Evolutionary conservation across 805 yeast genomes (phyloP), one percentile per base, ranked within the genome.

Genomic region (Candida vartiovaarae): DNA sequence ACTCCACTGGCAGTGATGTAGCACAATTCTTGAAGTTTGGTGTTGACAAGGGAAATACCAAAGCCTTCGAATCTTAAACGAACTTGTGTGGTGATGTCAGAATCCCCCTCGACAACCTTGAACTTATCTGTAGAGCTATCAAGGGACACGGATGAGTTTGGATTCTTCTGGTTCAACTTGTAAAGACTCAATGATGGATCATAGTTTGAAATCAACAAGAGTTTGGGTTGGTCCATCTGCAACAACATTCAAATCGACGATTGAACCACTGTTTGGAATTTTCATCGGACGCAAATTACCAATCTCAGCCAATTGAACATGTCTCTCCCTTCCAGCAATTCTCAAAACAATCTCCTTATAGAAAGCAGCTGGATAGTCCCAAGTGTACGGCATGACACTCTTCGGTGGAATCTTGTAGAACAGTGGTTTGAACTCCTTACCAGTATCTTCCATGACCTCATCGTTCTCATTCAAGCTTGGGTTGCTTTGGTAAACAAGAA

Each of bases 171-270:
- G 32, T 57, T 61, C 36, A 67, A 46, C 57, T 84, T 84, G 60
- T 88, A 88, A 59, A 87, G 63, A 60, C 96, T 85, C 5, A 76
- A 72, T 3, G 80, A 75, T 6, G 90, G 83, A 53, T 87, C 93
- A 56, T 87, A 87, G 44, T 85, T 81, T 1, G 95, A 76, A 4
- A 93, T 82, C 4, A 88, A 88, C 83, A 50, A 93, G 72, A 0
- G 95, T 82, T 63, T 88, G 96, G 1, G 90, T 80, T 0, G 96
- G 95, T 0, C 98, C 99, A 67, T 93, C 98, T 0, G 97, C 98
- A 35, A 88, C 82, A 15, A 93, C 97, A 57, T 89, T 87, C 54
- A 95, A 67, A 54, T 89, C 97, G 28, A 88, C 90, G 44, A 84
- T 80, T 0, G 64, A 65, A 8, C 67, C 66, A 4, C 62, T 60